phyloP scores from a whole-genome alignment of 768 basidiomycete genomes.

The Podaxis pistillaris region DNA sequence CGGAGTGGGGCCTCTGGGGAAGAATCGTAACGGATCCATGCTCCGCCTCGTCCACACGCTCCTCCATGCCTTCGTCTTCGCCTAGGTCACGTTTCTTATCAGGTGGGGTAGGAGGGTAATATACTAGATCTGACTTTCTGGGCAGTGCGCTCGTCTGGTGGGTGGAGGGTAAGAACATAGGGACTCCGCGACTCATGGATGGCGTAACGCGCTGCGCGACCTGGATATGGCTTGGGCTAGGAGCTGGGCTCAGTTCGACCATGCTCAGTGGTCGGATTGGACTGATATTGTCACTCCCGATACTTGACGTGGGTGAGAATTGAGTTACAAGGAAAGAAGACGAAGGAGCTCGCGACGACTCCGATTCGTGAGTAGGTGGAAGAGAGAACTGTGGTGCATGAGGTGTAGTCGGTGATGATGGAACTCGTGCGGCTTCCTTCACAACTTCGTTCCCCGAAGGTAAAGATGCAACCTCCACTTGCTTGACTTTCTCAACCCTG shows the following conservation, averaged over 20 bases:
- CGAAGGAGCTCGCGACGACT: not conserved
- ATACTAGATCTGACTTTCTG: constrained; percentile 31
- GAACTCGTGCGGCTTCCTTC: not conserved
- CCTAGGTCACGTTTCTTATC: constrained; percentile 17
- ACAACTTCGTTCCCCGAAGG: not conserved
- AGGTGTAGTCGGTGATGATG: constrained; percentile 11
- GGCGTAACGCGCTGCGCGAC: constrained; percentile 38
- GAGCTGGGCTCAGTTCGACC: constrained; percentile 32
- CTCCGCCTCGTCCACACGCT: constrained; percentile 7
- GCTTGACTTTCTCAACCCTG: not conserved
- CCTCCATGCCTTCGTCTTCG: constrained; percentile 3
- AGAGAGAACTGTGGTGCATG: not conserved
- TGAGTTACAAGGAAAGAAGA: not conserved
- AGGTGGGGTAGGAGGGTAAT: constrained; percentile 37
- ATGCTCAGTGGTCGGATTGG: constrained; percentile 33
- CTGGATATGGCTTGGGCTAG: constrained; percentile 28
- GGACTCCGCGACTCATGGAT: constrained; percentile 34
- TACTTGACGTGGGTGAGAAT: not conserved
- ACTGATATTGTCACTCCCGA: not conserved
- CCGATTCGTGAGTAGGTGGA: not conserved
- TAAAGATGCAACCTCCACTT: not conserved
- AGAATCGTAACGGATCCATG: constrained; percentile 17
- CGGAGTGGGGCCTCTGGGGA: constrained; percentile 21
- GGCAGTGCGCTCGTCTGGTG: constrained; percentile 16
- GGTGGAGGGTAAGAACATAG: constrained; percentile 31